phyloP scores from a whole-genome alignment of 768 basidiomycete species.

The Lactarius tabidus region DNA sequence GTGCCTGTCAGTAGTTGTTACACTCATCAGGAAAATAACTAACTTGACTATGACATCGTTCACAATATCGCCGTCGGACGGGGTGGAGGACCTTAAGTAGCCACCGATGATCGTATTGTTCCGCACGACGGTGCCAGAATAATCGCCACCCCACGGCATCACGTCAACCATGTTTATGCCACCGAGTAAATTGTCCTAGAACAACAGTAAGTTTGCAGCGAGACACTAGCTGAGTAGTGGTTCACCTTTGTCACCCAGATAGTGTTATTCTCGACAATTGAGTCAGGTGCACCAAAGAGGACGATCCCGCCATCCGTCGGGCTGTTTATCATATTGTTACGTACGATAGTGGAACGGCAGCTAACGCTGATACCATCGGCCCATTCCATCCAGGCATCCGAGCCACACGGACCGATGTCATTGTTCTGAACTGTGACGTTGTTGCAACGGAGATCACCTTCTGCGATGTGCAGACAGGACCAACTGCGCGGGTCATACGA shows the following conservation, averaged over 20 bases:
- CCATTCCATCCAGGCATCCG: constrained; percentile 64
- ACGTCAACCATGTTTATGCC: constrained; percentile 80
- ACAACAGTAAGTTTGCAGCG: neutral
- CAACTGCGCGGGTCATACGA: constrained; percentile 76
- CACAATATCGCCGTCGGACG: constrained; percentile 51
- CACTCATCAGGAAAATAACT: constrained; percentile 26
- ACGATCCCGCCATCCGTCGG: constrained; percentile 82
- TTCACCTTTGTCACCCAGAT: constrained; percentile 66
- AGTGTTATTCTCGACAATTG: constrained; percentile 69
- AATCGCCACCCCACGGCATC: constrained; percentile 63
- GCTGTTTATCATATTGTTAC: constrained; percentile 64
- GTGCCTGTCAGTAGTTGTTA: constrained; percentile 6
- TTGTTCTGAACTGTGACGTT: constrained; percentile 71
- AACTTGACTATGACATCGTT: constrained; percentile 69
- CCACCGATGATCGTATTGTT: constrained; percentile 69
- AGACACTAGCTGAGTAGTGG: constrained; percentile 18
- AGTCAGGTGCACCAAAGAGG: constrained; percentile 71
- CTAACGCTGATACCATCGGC: constrained; percentile 78
- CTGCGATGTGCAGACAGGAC: constrained; percentile 76
- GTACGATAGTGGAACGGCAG: constrained; percentile 57
- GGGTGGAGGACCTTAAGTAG: constrained; percentile 39
- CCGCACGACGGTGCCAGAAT: constrained; percentile 56
- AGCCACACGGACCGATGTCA: constrained; percentile 76
- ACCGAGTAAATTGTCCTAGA: constrained; percentile 62
- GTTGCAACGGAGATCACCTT: constrained; percentile 63